phyloP scores from a whole-genome alignment of 2,329 filamentous ascomycete species.

The Cordyceps fumosorosea region DNA sequence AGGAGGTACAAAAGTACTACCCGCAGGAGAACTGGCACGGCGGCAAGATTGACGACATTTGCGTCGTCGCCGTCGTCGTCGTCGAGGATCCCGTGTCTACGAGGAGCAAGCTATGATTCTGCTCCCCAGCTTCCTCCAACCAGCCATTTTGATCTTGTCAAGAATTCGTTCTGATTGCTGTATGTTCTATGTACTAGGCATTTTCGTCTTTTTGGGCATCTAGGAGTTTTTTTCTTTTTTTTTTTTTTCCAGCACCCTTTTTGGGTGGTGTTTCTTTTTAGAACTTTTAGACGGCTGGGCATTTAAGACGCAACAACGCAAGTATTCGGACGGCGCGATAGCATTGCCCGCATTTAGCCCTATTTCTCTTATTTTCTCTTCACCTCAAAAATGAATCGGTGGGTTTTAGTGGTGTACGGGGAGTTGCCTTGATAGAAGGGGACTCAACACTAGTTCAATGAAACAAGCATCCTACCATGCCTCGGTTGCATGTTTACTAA shows the following conservation, averaged over 20 bases:
- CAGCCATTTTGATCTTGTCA: neutral
- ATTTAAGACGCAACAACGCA: slow-evolving; percentile 1
- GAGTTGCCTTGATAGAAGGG: neutral
- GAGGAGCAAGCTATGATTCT: slow-evolving; percentile 29
- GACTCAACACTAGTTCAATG: neutral
- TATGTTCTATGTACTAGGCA: neutral
- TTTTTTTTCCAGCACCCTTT: neutral
- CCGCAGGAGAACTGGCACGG: slow-evolving; percentile 83
- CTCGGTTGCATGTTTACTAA: too few species aligned
- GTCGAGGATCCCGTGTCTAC: slow-evolving; percentile 40
- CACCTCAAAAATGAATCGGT: neutral
- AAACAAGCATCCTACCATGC: neutral
- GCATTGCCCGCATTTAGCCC: neutral
- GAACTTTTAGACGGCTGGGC: slow-evolving; percentile 8
- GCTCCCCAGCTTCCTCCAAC: neutral
- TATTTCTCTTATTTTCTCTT: neutral
- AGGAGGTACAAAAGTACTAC: slow-evolving; percentile 82
- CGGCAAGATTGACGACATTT: slow-evolving; percentile 95
- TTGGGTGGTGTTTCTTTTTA: neutral
- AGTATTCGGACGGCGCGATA: neutral
- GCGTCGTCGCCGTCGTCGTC: slow-evolving; percentile 73
- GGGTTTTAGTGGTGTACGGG: neutral
- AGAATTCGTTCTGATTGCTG: neutral
- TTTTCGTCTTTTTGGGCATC: neutral
- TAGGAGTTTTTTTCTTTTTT: neutral